Conservation (phyloP, 163 green algal species). For the Scenedesmus sp. region DNA sequence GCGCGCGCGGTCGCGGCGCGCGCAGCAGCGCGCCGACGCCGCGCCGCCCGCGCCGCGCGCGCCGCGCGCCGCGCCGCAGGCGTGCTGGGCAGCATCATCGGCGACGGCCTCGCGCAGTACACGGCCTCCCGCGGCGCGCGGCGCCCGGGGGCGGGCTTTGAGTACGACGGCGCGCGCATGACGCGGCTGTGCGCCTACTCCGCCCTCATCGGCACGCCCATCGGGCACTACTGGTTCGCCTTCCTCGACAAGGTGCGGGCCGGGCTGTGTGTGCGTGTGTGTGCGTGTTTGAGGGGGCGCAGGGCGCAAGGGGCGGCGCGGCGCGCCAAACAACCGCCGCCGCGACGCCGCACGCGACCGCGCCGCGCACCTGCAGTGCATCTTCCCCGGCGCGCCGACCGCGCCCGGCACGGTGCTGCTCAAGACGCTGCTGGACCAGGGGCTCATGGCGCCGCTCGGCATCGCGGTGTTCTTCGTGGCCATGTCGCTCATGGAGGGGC, state of each 20-base stretch:
- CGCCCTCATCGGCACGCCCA: conserved; percentile 50
- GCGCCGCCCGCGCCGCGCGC: not conserved
- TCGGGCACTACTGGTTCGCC: conserved; percentile 61
- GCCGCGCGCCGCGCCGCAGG: conserved; percentile 26
- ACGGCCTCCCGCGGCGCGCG: not conserved
- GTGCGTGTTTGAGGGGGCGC: no score
- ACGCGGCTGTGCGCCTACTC: conserved; percentile 50
- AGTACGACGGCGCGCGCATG: conserved; percentile 47
- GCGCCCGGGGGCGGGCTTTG: not conserved
- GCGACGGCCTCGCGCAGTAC: conserved; percentile 48
- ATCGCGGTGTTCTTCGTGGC: conserved; percentile 65
- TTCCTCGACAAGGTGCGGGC: conserved; percentile 55
- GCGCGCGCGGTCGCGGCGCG: no score
- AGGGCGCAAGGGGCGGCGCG: not conserved
- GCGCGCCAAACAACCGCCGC: no score
- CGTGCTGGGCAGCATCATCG: conserved; percentile 66
- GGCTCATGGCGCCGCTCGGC: conserved; percentile 57
- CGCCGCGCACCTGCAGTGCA: conserved; percentile 19
- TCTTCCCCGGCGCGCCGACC: conserved; percentile 21
- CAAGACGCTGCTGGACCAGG: conserved; percentile 72
- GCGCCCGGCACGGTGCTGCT: conserved; percentile 51
- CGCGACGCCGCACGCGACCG: no score
- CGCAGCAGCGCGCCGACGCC: not conserved
- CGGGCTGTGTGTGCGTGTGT: not conserved
- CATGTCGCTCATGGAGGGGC: conserved; percentile 60